These are phyloP conservation scores for Berberis vulgaris DNA, from an alignment of 164 flowering plant genomes.

Conservation along the genomic window DNA sequence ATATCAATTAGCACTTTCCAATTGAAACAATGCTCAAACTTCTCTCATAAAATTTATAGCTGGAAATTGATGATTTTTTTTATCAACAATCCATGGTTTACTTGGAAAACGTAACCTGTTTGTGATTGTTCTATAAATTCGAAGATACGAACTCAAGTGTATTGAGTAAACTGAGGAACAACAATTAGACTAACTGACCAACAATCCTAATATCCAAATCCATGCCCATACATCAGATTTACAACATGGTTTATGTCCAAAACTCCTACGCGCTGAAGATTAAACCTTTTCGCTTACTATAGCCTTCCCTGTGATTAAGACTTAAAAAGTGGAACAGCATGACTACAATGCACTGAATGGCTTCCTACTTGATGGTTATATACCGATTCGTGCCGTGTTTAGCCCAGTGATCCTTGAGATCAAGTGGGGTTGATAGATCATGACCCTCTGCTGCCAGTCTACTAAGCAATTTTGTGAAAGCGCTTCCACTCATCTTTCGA, in stretches of 20 bases:
- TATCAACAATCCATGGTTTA: too few species aligned
- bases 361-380: slow-evolving; percentile 49
- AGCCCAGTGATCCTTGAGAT: slow-evolving; percentile 73
- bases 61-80: too few species aligned
- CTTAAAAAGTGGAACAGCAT: too few species aligned
- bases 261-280: neutral
- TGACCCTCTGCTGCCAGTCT: slow-evolving; percentile 63
- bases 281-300: too few species aligned
- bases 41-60: too few species aligned
- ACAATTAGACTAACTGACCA: neutral
- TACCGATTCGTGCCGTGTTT: slow-evolving; percentile 76
- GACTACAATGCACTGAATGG: neutral
- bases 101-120: too few species aligned
- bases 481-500: slow-evolving; percentile 75
- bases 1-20: too few species aligned
- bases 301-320: too few species aligned
- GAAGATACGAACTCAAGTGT: too few species aligned
- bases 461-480: slow-evolving; percentile 52
- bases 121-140: too few species aligned
- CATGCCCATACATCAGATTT: neutral
- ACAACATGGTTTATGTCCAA: slow-evolving; percentile 1
- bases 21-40: too few species aligned
- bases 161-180: too few species aligned
- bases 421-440: slow-evolving; percentile 51
- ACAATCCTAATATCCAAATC: neutral